Conservation (phyloP, 2,329 filamentous ascomycete species). For the Nemania diffusa region DNA sequence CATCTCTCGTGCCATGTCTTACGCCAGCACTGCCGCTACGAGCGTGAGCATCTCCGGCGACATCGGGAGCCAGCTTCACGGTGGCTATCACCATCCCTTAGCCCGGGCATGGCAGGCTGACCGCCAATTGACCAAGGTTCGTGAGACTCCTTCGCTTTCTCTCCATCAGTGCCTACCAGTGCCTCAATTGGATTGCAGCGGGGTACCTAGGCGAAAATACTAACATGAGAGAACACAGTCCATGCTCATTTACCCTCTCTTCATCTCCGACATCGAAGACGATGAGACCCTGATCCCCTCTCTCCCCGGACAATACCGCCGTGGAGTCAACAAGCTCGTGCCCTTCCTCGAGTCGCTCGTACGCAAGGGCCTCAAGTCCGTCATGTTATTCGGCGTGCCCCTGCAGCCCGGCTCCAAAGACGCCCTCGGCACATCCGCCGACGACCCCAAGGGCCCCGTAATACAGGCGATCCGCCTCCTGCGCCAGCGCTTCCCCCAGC, state of each 20-base stretch:
- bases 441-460: constrained; percentile 92
- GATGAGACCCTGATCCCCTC: constrained; percentile 92
- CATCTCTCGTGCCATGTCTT: constrained; percentile 72
- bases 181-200: no score
- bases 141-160: constrained; percentile 40
- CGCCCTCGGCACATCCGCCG: constrained; percentile 87
- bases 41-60: constrained; percentile 78
- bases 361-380: constrained; percentile 87
- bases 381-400: constrained; percentile 96
- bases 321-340: constrained; percentile 86
- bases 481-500: constrained; percentile 83
- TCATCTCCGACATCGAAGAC: constrained; percentile 93
- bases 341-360: constrained; percentile 88
- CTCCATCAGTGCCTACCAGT: no score
- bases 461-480: constrained; percentile 87
- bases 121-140: constrained; percentile 84
- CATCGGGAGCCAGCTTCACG: constrained; percentile 85
- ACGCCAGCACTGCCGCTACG: constrained; percentile 72
- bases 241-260: constrained; percentile 98
- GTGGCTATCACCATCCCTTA: constrained; percentile 83
- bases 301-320: constrained; percentile 87
- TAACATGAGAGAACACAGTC: constrained; percentile 65
- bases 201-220: background rate
- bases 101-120: constrained; percentile 85
- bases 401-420: constrained; percentile 85